These are phyloP conservation scores for Cryptococcus sp. DNA, from an alignment of 1,284 basidiomycete genomes.

Conservation along the genomic window DNA sequence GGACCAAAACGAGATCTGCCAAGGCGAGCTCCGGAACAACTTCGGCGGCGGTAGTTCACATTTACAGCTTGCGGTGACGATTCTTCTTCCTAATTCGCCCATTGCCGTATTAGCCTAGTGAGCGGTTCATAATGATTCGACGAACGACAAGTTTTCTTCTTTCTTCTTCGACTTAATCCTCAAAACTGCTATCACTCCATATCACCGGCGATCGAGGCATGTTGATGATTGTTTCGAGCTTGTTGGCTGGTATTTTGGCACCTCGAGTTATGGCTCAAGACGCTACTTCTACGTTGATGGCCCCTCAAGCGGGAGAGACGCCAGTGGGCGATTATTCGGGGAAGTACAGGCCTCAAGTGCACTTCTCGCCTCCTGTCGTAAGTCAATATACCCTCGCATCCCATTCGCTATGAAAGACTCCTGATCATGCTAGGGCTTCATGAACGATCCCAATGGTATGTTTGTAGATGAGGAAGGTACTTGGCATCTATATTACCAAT, in stretches of 20 bases:
- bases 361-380: conserved; percentile 33
- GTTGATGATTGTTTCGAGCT: not conserved
- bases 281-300: not conserved
- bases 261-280: not conserved
- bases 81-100: too few species aligned
- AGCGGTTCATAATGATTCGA: too few species aligned
- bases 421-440: conserved; percentile 37
- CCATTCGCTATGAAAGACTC: not conserved
- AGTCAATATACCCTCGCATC: conserved; percentile 1
- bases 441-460: conserved; percentile 51
- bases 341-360: conserved; percentile 23
- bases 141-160: too few species aligned
- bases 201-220: too few species aligned
- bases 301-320: not conserved
- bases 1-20: too few species aligned
- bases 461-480: conserved; percentile 45
- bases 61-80: too few species aligned
- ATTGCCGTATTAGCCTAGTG: too few species aligned
- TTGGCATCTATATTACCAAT: conserved; percentile 51
- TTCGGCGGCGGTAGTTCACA: too few species aligned
- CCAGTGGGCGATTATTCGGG: conserved; percentile 19
- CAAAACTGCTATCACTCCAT: too few species aligned
- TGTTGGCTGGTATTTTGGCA: not conserved
- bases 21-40: too few species aligned
- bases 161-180: too few species aligned